Evolutionary conservation across 768 basidiomycete genomes (phyloP), one percentile per base, ranked within the genome.

Genomic region (Nidularia pulvinata): DNA sequence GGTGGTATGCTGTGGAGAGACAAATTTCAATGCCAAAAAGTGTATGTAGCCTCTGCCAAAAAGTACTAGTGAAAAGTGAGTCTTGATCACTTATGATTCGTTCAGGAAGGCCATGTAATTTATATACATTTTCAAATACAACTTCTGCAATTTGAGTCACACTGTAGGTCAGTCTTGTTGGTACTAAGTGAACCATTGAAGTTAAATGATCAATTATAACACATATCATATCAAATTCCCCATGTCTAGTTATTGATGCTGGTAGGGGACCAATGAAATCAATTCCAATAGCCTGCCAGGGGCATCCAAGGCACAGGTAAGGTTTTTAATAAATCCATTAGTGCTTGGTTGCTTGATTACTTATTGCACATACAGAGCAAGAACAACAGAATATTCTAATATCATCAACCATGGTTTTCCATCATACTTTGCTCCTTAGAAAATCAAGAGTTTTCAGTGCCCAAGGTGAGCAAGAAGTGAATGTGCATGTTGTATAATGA

Each of bases 21-120:
- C 46, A 33, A 0, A 66, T 57, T 34, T 64, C 58, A 11, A 54
- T 54, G 0, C 63, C 58, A 0, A 65, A 48, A 0, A 58, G 35
- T n/a, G 33, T 22, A 48, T 61, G 45, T 1, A 71, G 56, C 2
- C 52, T 33, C 4, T 37, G 43, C 71, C 71, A 73, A 56, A 70
- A 70, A 2, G 5, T 25, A 1, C 53, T 59, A 1, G 65, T 72
- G 54, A 72, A 73, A 10, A 63, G 56, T 1, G 61, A 46, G 42
- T 68, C 69, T 9, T 63, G 47, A 43, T 74, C 67, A 13, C 51
- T 58, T 4, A 65, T 50, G 9, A 46, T 46, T 30, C 2, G 9
- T 11, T 30, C 25, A n/a, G 45, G 45, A n/a, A 46, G 25, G 45
- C 45, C 45, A 46, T 46, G 45, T 19, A 46, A 46, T 39, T 39